Evolutionary conservation across 495 filamentous ascomycete species (phyloP).

Genomic region (Xylaria scruposa): DNA sequence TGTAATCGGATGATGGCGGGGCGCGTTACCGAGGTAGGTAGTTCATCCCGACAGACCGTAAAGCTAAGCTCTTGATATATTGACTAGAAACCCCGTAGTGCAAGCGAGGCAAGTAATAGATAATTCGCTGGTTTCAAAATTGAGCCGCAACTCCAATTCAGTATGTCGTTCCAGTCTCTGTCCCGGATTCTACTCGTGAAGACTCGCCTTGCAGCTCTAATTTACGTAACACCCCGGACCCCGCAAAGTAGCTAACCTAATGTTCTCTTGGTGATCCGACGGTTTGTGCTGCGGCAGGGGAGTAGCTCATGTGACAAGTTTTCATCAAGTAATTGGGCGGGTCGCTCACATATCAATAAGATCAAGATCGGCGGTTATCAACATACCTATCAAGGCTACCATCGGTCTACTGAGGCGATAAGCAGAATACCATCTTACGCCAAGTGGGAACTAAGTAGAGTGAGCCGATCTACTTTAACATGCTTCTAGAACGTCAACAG

Average conservation of each 20-base stretch:
- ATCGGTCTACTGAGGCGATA: constrained; percentile 11
- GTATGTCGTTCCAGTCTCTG: no score
- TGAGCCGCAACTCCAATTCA: background rate
- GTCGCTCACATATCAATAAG: constrained; percentile 1
- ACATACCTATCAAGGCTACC: constrained; percentile 7
- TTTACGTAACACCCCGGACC: constrained; percentile 22
- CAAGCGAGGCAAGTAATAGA: background rate
- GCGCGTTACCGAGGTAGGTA: background rate
- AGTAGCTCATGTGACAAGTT: constrained; percentile 10
- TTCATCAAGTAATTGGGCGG: constrained; percentile 14
- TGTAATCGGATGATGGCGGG: constrained; percentile 1
- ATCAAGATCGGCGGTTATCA: constrained; percentile 13
- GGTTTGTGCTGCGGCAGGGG: background rate
- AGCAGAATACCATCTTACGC: background rate
- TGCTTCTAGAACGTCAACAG: constrained; percentile 1
- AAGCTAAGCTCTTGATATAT: background rate
- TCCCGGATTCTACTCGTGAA: background rate
- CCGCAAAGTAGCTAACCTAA: constrained; percentile 10
- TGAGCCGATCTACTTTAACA: background rate
- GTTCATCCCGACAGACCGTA: background rate
- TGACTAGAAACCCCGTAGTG: background rate
- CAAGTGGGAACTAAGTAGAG: background rate
- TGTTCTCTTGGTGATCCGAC: background rate
- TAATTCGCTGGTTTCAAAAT: background rate
- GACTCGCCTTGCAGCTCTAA: background rate